Percentiles rank a stretch among this genome's conserved stretches.
Conservation (phyloP, 495 filamentous ascomycete genomes). For the Daldinia grandis region DNA sequence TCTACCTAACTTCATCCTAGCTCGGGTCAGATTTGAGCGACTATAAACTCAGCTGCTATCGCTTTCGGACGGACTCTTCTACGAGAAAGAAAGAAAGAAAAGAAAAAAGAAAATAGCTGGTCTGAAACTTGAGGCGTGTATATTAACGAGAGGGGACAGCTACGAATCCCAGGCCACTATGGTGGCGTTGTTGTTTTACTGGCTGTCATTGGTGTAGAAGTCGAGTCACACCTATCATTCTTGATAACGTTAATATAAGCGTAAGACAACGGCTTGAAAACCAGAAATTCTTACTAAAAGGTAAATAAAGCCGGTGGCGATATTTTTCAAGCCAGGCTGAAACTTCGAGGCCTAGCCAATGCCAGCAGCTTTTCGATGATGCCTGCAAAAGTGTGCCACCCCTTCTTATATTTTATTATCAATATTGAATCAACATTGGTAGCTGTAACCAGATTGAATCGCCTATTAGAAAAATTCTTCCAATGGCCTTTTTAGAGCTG, state of each 20-base stretch:
- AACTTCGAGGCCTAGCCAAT: neutral
- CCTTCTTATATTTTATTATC: neutral
- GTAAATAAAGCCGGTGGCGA: neutral
- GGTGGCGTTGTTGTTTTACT: neutral
- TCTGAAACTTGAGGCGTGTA: neutral
- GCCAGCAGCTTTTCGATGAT: neutral
- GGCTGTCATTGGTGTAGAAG: neutral
- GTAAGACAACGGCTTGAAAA: neutral
- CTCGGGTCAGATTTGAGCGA: neutral
- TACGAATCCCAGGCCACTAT: neutral
- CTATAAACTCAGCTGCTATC: neutral
- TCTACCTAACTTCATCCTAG: neutral
- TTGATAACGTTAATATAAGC: neutral
- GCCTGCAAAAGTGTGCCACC: neutral
- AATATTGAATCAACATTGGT: neutral
- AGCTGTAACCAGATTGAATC: neutral
- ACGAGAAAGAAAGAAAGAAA: neutral
- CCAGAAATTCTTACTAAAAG: neutral
- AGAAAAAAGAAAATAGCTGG: neutral
- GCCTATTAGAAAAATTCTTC: neutral
- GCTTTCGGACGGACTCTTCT: neutral
- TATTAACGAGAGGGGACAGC: neutral
- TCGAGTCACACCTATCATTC: neutral
- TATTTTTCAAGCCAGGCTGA: neutral
- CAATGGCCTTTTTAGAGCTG: neutral